phyloP scores from a whole-genome alignment of 352 stramenopile genomes.

The Pythium sukuiense region DNA sequence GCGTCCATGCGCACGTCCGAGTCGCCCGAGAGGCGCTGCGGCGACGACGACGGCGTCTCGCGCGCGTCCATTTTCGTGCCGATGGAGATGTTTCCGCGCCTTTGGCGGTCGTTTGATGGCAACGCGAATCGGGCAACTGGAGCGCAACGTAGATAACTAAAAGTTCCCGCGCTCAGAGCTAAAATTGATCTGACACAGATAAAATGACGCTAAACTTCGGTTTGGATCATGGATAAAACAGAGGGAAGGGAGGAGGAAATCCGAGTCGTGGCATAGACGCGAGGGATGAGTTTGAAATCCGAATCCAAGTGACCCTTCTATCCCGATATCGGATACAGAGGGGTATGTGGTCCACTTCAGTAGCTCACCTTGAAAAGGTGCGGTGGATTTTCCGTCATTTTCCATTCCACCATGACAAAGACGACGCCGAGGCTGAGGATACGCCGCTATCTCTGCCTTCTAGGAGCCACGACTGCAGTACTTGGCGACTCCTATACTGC shows the following conservation, averaged over 20 bases:
- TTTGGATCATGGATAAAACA: slow-evolving; percentile 6
- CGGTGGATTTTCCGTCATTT: background rate
- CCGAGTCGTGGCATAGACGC: slow-evolving; percentile 18
- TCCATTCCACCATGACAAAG: background rate
- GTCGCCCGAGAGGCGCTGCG: background rate
- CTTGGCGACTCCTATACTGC: background rate
- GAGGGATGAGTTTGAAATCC: slow-evolving; percentile 23
- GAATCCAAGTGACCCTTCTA: slow-evolving; percentile 14
- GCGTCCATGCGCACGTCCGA: slow-evolving; percentile 24
- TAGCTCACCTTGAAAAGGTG: slow-evolving; percentile 1
- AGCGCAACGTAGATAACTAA: slow-evolving; percentile 7
- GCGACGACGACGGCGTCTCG: background rate
- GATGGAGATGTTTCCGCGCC: too few species aligned
- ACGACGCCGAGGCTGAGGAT: background rate
- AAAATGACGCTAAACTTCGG: background rate
- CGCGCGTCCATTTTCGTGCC: background rate
- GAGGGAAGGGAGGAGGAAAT: background rate
- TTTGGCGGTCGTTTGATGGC: background rate
- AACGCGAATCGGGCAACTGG: background rate
- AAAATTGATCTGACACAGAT: background rate
- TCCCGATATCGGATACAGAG: slow-evolving; percentile 12
- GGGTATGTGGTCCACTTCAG: slow-evolving; percentile 5
- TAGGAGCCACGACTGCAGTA: background rate
- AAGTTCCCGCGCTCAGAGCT: background rate
- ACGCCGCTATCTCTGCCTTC: background rate